These are phyloP conservation scores for Microbotryum intermedium DNA, from an alignment of 1,284 basidiomycete species.

Conservation along the genomic window DNA sequence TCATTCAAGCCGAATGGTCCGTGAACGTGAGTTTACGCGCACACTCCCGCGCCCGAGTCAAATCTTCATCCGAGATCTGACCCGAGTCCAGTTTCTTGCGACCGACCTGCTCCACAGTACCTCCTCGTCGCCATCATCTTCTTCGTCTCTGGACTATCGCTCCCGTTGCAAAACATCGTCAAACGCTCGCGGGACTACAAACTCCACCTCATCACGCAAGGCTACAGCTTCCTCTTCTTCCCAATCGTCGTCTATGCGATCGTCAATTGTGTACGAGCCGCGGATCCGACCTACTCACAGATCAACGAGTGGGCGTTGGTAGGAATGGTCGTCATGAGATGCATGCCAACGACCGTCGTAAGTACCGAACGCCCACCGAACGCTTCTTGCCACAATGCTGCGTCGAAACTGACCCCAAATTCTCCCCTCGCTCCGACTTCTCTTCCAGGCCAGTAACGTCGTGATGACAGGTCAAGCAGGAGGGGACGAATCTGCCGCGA, in stretches of 20 bases:
- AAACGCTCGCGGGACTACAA: slow-evolving; percentile 32
- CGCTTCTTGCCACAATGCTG: slow-evolving; percentile 6
- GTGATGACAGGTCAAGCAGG: slow-evolving; percentile 37
- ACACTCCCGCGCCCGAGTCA: no score
- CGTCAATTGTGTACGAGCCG: slow-evolving; percentile 30
- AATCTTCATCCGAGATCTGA: no score
- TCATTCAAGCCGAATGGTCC: slow-evolving; percentile 6
- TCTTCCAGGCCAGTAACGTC: slow-evolving; percentile 31
- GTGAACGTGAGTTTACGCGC: slow-evolving; percentile 1
- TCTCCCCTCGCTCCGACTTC: no score
- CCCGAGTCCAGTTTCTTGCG: slow-evolving; percentile 9
- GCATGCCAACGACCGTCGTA: slow-evolving; percentile 33
- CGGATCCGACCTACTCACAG: slow-evolving; percentile 22
- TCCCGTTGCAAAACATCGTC: slow-evolving; percentile 34
- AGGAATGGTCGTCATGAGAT: slow-evolving; percentile 33
- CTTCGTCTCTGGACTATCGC: slow-evolving; percentile 36
- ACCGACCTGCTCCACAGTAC: slow-evolving; percentile 9
- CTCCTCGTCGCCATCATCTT: slow-evolving; percentile 39
- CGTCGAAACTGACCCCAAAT: not conserved
- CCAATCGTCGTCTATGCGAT: slow-evolving; percentile 33
- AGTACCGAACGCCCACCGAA: not conserved
- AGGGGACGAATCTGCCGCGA: slow-evolving; percentile 36
- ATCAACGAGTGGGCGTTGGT: slow-evolving; percentile 33
- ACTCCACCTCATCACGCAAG: slow-evolving; percentile 35
- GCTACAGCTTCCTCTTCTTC: slow-evolving; percentile 36